These are phyloP conservation scores for Globisporangium orthogonon DNA, from an alignment of 352 stramenopile genomes.

Conservation along the genomic window DNA sequence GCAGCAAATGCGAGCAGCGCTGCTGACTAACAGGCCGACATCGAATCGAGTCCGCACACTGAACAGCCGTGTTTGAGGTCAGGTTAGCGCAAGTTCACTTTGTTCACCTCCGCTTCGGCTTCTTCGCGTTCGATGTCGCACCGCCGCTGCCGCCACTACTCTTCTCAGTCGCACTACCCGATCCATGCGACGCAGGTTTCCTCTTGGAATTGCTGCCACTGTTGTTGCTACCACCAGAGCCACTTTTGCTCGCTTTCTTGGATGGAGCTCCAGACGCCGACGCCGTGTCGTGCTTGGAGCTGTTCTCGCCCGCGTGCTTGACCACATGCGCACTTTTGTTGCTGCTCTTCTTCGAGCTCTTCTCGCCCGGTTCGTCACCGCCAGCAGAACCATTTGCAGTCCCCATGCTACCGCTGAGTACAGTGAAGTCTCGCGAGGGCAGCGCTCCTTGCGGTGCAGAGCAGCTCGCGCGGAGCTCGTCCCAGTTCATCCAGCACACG, in stretches of 20 bases:
- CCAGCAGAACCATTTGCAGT: conserved; percentile 1
- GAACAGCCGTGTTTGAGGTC: too few species aligned
- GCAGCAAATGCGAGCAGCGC: too few species aligned
- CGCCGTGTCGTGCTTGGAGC: conserved; percentile 5
- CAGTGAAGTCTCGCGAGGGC: conserved; percentile 15
- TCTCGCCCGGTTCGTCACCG: conserved; percentile 4
- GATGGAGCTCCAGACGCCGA: background rate
- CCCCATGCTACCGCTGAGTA: background rate
- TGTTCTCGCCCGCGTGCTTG: conserved; percentile 1
- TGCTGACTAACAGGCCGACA: too few species aligned
- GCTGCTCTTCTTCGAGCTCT: conserved; percentile 13
- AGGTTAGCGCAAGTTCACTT: background rate
- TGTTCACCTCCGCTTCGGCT: conserved; percentile 20
- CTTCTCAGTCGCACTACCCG: conserved; percentile 10
- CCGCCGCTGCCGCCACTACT: background rate
- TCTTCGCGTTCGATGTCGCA: conserved; percentile 14
- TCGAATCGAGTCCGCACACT: too few species aligned
- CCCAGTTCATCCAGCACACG: conserved; percentile 84
- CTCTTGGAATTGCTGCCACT: conserved; percentile 12
- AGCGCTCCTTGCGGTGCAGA: conserved; percentile 54
- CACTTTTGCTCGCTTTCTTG: conserved; percentile 12
- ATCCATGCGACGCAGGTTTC: conserved; percentile 7
- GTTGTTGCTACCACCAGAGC: conserved; percentile 7
- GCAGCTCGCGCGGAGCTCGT: conserved; percentile 72
- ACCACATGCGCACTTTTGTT: background rate